Base-by-base conservation (phyloP, 2,329 filamentous ascomycete genomes). In the Sordariomycetes sp. region DNA sequence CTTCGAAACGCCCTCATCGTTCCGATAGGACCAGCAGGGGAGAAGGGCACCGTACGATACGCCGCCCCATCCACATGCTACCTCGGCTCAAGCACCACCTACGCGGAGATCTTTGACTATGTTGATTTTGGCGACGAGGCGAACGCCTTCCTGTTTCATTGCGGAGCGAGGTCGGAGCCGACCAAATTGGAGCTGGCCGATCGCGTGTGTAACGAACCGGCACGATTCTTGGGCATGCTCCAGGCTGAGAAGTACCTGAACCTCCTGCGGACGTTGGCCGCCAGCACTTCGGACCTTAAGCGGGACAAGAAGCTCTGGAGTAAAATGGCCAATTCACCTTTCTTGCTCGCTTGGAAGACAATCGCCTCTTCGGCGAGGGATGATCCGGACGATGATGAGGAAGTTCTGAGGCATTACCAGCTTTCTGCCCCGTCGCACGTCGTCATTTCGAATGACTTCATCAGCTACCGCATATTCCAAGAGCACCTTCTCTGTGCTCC, bases 21-120 rank as follows among this genome's bases (percentile, higher is more conserved):
- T 1, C 92, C 92, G 0, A 79, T 94, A 12, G 65, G 63, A 22
- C 70, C 73, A 59, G 66, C 62, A 57, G 68, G 63, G 46, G 55
- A 57, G 48, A 57, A 57, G 48, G 55, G 54, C 18, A 60, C 55
- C 28, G 59, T 57, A 16, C 59, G 59, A 16, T 53, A 59, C 16
- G 56, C 57, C 25, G 46, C 59, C 14, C 61, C 61, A 1, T 57
- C 48, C 14, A 58, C 60, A 22, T 63, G 61, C 62, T 99, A 96
- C 69, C 78, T 99, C 2, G 94, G 94, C 10, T 86, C 63, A 32
- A 84, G 80, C 6, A 69, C 74, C 2, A 79, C 77, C 8, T 99
- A 95, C 65, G 88, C 84, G 12, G 89, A 96, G 35, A 95, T 99
- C 35, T 96, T 99, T 64, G 91, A 97, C 68, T 99, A 97, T 71